Evolutionary conservation across 2,329 filamentous ascomycete species (phyloP), one percentile per base, ranked within the genome.

Genomic region (Exophiala oligosperma): DNA sequence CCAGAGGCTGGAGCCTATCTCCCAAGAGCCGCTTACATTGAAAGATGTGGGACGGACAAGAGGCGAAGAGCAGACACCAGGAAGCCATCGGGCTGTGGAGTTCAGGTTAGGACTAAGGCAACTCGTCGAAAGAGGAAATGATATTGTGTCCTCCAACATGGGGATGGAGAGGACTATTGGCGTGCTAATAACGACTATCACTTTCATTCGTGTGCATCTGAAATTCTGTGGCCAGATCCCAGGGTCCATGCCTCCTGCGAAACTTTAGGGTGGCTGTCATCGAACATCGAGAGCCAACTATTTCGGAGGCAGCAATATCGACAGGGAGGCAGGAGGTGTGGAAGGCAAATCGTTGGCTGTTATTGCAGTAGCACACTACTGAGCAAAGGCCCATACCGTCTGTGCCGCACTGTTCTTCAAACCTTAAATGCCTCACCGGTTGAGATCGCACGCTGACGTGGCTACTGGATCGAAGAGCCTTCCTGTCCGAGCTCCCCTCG

Each of bases 241-340:
- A 51, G 49, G 12, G 23, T 40, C 49, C 49, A 3, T 51, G 49
- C 35, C 49, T 51, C 23, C 38, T 40, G 32, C 49, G 52, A 48
- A 24, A 48, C 41, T 38, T 17, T 12, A 47, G 43, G 41, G 52
- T 38, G 21, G 26, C 43, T 54, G 28, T 24, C 47, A n/a, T 53
- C 40, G 51, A 46, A 6, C 5, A 51, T 51, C 35, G 46, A 56
- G 54, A 51, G 54, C 47, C 49, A 37, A 51, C 28, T 11, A 51
- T 51, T 51, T 51, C 49, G n/a, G 5, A 38, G 28, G 24, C 24
- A 35, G 28, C 49, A 51, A 35, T 32, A 51, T 9, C 24, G 49
- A 38, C 29, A 51, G 21, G 29, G 28, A 37, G 49, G 28, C 28
- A 29, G 28, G 28, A 29, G 28, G 17, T 17, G 17, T 17, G 17